phyloP scores from a whole-genome alignment of 495 filamentous ascomycete genomes.

The Podospora didyma region DNA sequence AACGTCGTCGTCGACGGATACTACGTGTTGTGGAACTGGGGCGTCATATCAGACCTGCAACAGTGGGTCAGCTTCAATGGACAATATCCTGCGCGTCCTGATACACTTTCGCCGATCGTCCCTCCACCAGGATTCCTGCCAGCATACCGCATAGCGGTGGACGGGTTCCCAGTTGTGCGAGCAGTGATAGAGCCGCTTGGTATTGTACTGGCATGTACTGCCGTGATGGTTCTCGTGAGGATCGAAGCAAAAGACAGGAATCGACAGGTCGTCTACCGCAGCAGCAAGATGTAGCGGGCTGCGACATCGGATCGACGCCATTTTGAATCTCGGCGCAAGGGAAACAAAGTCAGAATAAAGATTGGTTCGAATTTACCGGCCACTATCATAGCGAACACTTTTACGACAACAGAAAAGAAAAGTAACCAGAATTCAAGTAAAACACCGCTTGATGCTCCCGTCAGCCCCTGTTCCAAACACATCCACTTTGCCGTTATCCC shows the following conservation, averaged over 20 bases:
- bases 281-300: no score
- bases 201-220: neutral
- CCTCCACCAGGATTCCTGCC: neutral
- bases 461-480: slow-evolving; percentile 28
- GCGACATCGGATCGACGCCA: no score
- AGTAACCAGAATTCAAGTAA: neutral
- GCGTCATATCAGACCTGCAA: neutral
- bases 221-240: neutral
- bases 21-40: neutral
- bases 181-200: neutral
- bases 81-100: neutral
- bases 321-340: no score
- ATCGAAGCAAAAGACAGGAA: neutral
- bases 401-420: neutral
- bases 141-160: neutral
- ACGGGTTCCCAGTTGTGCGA: neutral
- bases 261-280: neutral
- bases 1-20: neutral
- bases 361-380: no score
- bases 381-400: no score
- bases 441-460: slow-evolving; percentile 10
- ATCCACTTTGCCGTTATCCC: slow-evolving; percentile 31
- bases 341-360: no score
- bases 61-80: neutral
- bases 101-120: neutral